These are phyloP conservation scores for Blastocystis sp. DNA, from an alignment of 352 stramenopile species.

Conservation along the genomic window DNA sequence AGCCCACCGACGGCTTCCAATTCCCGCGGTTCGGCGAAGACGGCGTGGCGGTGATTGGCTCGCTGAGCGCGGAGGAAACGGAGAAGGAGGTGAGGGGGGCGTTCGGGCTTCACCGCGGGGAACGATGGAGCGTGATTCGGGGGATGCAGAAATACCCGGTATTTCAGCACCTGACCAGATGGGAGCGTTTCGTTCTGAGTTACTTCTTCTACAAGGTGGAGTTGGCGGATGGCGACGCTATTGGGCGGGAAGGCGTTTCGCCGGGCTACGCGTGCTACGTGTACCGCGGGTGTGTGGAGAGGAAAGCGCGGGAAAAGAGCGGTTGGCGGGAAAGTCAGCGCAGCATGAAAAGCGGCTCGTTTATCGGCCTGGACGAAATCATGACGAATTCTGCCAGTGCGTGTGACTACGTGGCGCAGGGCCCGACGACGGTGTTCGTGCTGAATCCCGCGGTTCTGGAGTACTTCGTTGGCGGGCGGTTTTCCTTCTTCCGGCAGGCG, in stretches of 20 bases:
- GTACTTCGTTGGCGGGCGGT: neutral
- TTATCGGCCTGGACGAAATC: slow-evolving; percentile 9
- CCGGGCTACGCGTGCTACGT: slow-evolving; percentile 4
- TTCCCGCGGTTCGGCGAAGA: slow-evolving; percentile 10
- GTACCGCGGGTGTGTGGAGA: neutral
- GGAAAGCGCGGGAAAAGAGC: neutral
- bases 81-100: neutral
- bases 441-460: slow-evolving; percentile 10
- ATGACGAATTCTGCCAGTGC: neutral
- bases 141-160: slow-evolving; percentile 29
- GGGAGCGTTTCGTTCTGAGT: neutral
- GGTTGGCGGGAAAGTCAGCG: neutral
- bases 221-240: neutral
- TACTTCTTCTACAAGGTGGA: slow-evolving; percentile 61
- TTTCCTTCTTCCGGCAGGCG: neutral
- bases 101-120: slow-evolving; percentile 10
- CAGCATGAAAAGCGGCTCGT: neutral
- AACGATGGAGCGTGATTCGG: neutral
- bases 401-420: neutral
- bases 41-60: slow-evolving; percentile 17
- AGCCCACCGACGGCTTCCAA: slow-evolving; percentile 5
- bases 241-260: neutral
- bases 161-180: neutral
- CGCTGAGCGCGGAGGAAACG: neutral
- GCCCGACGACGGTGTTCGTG: slow-evolving; percentile 24